Conservation (phyloP, 164 flowering plant genomes). For the Macadamia integrifolia region DNA sequence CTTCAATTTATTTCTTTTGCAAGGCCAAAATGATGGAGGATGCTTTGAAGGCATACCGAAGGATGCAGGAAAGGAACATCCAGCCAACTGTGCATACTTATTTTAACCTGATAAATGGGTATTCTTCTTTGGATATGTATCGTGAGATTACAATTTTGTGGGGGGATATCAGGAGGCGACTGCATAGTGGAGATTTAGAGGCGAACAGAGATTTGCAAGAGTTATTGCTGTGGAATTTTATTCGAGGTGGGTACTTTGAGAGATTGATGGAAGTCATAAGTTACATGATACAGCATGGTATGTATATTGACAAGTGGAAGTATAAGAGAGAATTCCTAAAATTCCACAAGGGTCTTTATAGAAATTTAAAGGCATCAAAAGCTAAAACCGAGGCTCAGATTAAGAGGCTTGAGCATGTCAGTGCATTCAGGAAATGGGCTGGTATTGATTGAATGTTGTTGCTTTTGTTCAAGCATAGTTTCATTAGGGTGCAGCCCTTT, state of each 20-base stretch:
- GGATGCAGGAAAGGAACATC: slow-evolving; percentile 47
- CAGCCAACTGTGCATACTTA: slow-evolving; percentile 62
- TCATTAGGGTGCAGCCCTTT: no score
- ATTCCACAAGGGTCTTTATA: slow-evolving; percentile 69
- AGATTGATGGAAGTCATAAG: slow-evolving; percentile 70
- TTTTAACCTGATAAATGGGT: slow-evolving; percentile 40
- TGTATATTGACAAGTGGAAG: slow-evolving; percentile 63
- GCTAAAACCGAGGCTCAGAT: slow-evolving; percentile 65
- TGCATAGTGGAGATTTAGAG: slow-evolving; percentile 26
- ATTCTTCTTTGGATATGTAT: slow-evolving; percentile 56
- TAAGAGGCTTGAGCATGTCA: slow-evolving; percentile 60
- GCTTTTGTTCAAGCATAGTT: no score
- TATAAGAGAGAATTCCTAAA: slow-evolving; percentile 61
- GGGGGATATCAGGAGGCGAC: slow-evolving; percentile 79
- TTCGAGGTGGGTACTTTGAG: slow-evolving; percentile 87
- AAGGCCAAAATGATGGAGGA: slow-evolving; percentile 86
- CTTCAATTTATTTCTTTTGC: slow-evolving; percentile 74
- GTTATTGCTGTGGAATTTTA: slow-evolving; percentile 50
- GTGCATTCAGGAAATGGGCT: slow-evolving; percentile 58
- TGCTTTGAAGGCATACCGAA: slow-evolving; percentile 51
- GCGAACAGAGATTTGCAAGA: slow-evolving; percentile 55
- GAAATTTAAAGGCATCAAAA: slow-evolving; percentile 44
- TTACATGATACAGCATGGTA: slow-evolving; percentile 39
- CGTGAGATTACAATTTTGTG: slow-evolving; percentile 75
- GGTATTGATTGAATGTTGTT: slow-evolving; percentile 25